Evolutionary conservation across 805 yeast species (phyloP).

Genomic region (Candida yuanshanica): DNA sequence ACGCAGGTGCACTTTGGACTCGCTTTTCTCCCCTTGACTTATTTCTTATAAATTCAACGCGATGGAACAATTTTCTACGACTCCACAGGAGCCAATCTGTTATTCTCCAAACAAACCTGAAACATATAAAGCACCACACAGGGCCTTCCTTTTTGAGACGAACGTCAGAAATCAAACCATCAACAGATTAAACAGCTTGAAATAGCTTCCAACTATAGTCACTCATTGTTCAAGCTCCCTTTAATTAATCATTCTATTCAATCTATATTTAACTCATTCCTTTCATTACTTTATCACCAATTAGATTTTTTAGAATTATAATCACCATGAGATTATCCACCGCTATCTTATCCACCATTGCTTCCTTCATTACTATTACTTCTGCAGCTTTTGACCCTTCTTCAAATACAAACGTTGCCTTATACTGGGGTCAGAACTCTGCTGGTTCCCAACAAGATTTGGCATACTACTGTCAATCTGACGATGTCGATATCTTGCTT

Average conservation of each 20-base stretch:
- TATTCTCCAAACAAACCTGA: too few relatives aligned
- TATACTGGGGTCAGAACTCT: conserved; percentile 89
- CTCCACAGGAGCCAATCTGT: not conserved
- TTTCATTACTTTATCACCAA: not conserved
- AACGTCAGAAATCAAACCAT: conserved; percentile 1
- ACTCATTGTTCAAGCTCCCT: not conserved
- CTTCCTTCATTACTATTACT: conserved; percentile 6
- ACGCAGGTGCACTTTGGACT: not conserved
- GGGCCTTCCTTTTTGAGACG: not conserved
- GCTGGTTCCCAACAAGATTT: conserved; percentile 47
- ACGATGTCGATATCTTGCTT: conserved; percentile 65
- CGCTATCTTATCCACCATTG: conserved; percentile 8
- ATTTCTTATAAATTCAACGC: not conserved
- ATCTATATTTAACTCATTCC: not conserved
- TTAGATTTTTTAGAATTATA: not conserved
- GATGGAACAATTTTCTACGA: not conserved
- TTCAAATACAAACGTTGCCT: conserved; percentile 56
- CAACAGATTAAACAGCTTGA: not conserved
- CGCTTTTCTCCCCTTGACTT: too few relatives aligned
- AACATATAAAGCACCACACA: not conserved
- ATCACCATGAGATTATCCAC: conserved; percentile 6
- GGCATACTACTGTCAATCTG: conserved; percentile 57
- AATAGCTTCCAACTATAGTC: conserved; percentile 1
- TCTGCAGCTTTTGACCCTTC: conserved; percentile 28
- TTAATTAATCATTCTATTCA: not conserved